These are phyloP conservation scores for Diaporthe capsici DNA, from an alignment of 2,329 filamentous ascomycete genomes.

Conservation along the genomic window DNA sequence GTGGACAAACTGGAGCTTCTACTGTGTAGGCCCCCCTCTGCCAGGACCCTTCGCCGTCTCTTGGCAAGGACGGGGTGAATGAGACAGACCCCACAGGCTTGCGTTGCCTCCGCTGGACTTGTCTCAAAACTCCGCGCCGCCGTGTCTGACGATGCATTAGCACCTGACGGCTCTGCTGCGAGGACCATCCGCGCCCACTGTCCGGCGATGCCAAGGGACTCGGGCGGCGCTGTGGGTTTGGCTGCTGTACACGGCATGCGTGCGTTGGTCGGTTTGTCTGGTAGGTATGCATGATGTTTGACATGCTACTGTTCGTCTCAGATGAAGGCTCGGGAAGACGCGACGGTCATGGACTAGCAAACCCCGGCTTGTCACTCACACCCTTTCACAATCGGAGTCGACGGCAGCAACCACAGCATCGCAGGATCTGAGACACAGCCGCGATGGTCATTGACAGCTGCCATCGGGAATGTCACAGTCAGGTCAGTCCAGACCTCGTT, in stretches of 20 bases:
- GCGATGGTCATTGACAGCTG: not conserved
- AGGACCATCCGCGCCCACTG: not conserved
- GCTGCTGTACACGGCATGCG: not conserved
- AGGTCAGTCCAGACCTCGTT: not conserved
- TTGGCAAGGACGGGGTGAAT: not conserved
- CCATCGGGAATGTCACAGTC: not conserved
- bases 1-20: conserved; percentile 27
- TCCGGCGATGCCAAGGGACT: not conserved
- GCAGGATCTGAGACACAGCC: not conserved
- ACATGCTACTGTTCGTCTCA: not conserved
- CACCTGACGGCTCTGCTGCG: conserved; percentile 22
- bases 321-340: not conserved
- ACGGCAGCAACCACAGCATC: not conserved
- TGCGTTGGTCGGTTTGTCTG: not conserved
- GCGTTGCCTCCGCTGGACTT: conserved; percentile 14
- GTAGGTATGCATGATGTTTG: not conserved
- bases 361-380: not conserved
- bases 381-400: not conserved
- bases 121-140: not conserved
- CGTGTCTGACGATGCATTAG: conserved; percentile 14
- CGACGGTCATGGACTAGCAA: not conserved
- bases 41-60: not conserved
- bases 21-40: not conserved
- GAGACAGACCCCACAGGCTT: conserved; percentile 13
- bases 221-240: not conserved